Evolutionary conservation across 805 yeast genomes (phyloP).

Genomic region (Nakazawaea anatomiae): DNA sequence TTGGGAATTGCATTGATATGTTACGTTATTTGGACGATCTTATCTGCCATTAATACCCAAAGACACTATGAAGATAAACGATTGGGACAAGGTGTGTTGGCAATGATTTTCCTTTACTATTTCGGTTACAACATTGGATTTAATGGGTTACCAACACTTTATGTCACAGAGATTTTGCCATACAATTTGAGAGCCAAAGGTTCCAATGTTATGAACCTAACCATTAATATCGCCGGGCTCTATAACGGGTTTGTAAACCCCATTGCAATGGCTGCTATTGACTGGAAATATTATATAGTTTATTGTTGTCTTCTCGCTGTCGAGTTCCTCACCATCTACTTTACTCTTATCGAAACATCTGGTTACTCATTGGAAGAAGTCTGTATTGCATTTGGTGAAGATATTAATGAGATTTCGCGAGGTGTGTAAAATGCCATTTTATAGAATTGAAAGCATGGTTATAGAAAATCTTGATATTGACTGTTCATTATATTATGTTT

Average conservation of each 20-base stretch:
- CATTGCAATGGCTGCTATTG: constrained; percentile 30
- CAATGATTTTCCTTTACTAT: constrained; percentile 44
- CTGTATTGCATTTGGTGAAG: constrained; percentile 17
- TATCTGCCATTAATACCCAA: constrained; percentile 40
- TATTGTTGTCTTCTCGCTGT: constrained; percentile 25
- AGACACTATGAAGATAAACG: constrained; percentile 31
- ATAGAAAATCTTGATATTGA: no score
- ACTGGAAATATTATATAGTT: constrained; percentile 31
- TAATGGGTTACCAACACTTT: constrained; percentile 40
- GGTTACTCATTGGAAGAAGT: constrained; percentile 35
- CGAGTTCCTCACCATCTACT: constrained; percentile 23
- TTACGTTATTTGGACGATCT: constrained; percentile 36
- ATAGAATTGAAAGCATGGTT: no score
- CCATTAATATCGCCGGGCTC: constrained; percentile 13
- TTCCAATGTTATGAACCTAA: constrained; percentile 12
- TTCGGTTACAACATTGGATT: constrained; percentile 34
- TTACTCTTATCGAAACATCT: constrained; percentile 30
- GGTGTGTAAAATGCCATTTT: background rate
- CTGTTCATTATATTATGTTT: no score
- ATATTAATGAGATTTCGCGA: constrained; percentile 4
- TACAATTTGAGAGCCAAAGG: constrained; percentile 25
- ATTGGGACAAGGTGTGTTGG: constrained; percentile 41
- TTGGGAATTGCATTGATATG: constrained; percentile 28
- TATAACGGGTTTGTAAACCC: constrained; percentile 22
- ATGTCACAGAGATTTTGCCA: constrained; percentile 34